These are phyloP conservation scores for Saccharomycopsis sp. DNA, from an alignment of 805 yeast species.

Conservation along the genomic window DNA sequence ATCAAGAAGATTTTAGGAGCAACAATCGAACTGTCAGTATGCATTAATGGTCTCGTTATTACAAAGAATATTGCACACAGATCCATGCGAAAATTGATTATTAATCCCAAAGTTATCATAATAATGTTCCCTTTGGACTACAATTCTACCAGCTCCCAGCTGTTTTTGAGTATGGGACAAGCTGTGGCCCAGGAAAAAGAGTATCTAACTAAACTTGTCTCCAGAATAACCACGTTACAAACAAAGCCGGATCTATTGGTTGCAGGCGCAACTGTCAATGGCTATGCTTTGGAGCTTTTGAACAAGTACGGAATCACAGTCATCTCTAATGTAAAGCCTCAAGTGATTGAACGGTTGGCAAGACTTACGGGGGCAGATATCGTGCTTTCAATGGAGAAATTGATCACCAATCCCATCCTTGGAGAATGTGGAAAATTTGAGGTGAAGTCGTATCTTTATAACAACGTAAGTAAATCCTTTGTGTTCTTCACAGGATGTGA, in stretches of 20 bases:
- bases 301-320: constrained; percentile 76
- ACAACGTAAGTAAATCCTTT: constrained; percentile 57
- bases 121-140: constrained; percentile 89
- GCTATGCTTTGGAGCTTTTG: constrained; percentile 67
- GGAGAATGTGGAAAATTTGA: constrained; percentile 74
- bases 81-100: constrained; percentile 60
- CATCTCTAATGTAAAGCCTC: constrained; percentile 72
- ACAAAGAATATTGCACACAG: constrained; percentile 78
- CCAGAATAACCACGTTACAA: constrained; percentile 61
- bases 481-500: constrained; percentile 77
- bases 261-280: constrained; percentile 74
- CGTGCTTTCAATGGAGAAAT: constrained; percentile 75
- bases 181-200: constrained; percentile 84
- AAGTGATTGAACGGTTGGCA: constrained; percentile 71
- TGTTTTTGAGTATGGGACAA: constrained; percentile 74
- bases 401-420: constrained; percentile 62
- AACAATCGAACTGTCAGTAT: constrained; percentile 46
- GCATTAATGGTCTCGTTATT: constrained; percentile 75
- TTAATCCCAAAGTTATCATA: constrained; percentile 72
- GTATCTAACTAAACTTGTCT: constrained; percentile 73
- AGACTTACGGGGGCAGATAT: constrained; percentile 79
- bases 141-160: constrained; percentile 58
- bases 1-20: constrained; percentile 84
- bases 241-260: constrained; percentile 68
- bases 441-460: constrained; percentile 56